Evolutionary conservation across 495 filamentous ascomycete genomes (phyloP), one percentile per base, ranked within the genome.

Genomic region (Penicillium subrubescens): DNA sequence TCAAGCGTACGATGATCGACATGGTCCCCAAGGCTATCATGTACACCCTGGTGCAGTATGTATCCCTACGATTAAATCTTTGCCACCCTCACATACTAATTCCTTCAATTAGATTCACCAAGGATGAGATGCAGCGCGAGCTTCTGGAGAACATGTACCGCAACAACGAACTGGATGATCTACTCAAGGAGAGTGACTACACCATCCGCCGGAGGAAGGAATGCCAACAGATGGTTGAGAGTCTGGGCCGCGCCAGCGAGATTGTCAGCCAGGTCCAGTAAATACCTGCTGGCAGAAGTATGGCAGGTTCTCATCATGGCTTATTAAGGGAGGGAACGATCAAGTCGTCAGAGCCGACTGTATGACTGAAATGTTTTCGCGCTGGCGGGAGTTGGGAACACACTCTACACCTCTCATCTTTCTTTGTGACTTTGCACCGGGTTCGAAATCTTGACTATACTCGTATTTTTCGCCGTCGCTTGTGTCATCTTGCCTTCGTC

Each of bases 11-110:
- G 55, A 95, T 99, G 94, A 97, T 98, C 65, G 96, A 99, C 71
- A 99, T 98, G 96, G 96, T 99, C 5, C 96, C 96, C 43, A 99
- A 99, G 82, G 95, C 96, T 21, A 95, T 99, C 78, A 99, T 99
- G 96, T 85, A 97, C 57, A 97, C 88, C 60, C 87, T 99, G 44
- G 96, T 99, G 29, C 88, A 91, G 92, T 97, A 88, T 66, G 92
- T 87, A 55, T 50, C 29, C 4, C n/a, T 27, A 1, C n/a, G 0
- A 8, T 19, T 33, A 6, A 14, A 52, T 6, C 10, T n/a, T 31
- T 46, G 37, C 4, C 0, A 12, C 39, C 11, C 19, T 46, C 12
- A 29, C 3, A 57, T 29, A 33, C 56, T 66, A 59, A 69, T 27
- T 7, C 5, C 5, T 17, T 44, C 12, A 17, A 10, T 15, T 67